Base-by-base conservation (phyloP, 2,329 filamentous ascomycete genomes). In the Orbilia ellipsospora region DNA sequence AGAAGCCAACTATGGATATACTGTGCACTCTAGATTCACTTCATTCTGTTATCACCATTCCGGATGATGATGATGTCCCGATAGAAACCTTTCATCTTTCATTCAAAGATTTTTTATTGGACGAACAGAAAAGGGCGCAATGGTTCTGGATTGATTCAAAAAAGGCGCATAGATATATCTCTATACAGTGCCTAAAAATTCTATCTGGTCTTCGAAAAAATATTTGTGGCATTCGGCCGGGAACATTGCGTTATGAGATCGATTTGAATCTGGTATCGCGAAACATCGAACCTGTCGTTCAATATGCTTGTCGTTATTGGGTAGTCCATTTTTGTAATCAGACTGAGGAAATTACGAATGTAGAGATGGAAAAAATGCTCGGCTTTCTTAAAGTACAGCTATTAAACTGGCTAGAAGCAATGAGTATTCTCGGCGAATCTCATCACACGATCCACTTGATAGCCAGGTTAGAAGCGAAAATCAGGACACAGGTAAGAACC, bases 141-240 rank as follows among this genome's bases (percentile, higher is more conserved):
- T 13, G 20, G 40, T 65, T 65, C 48, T 65, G 48, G 61, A 42
- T 65, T 18, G 61, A 65, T n/a, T 15, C 54, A 26, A 65, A 18
- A 18, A 15, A 65, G 48, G 36, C 26, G n/a, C 28, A 45, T 16
- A 12, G 16, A 45, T 16, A 45, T 13, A 4, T 45, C 16, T 45
- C 12, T 12, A 45, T 45, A 16, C 12, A 16, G 13, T 45, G 42
- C 10, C 12, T 45, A 15, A 16, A 45, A 45, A 13, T 45, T 16
- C 12, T 45, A 16, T 45, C 42, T 16, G 4, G 42, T 45, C 42
- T 16, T 12, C 13, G 13, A 16, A 16, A 45, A 16, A 45, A 45
- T 16, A 45, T 45, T 13, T 45, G 42, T 12, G 42, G 10, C 13
- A 15, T 45, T 4, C 4, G 13, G 42, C 42, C 42, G 3, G 42